Evolutionary conservation across 257 asterid species (phyloP).

Genomic region (Solanum gandarillasii): DNA sequence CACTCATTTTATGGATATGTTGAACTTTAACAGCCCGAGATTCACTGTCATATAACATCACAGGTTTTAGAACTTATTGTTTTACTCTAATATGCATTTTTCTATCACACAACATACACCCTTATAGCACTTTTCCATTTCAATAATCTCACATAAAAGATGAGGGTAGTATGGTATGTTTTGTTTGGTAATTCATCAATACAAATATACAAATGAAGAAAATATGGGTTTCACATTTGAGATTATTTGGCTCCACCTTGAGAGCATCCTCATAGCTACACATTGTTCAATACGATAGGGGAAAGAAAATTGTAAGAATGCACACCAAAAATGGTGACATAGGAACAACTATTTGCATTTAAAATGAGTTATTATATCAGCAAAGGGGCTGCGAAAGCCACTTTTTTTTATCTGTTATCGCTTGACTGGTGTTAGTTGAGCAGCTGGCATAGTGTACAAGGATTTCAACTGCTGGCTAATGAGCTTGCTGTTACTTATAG

Average conservation of each 20-base stretch:
- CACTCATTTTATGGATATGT: neutral
- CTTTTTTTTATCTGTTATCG: neutral
- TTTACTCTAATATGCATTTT: neutral
- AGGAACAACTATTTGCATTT: neutral
- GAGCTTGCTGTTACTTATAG: conserved; percentile 67
- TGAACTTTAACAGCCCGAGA: neutral
- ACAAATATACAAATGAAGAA: neutral
- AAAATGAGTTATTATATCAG: neutral
- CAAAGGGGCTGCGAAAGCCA: neutral
- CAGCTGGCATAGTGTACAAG: conserved; percentile 50
- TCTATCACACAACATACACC: neutral
- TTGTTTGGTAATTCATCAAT: neutral
- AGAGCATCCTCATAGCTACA: neutral
- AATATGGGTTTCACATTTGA: neutral
- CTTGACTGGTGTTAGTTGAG: conserved; percentile 37
- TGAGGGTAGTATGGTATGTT: neutral
- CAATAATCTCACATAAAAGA: neutral
- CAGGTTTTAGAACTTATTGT: neutral
- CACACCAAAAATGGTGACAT: neutral
- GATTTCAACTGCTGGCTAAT: conserved; percentile 87
- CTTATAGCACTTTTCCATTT: neutral
- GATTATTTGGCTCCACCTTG: neutral
- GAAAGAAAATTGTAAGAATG: neutral
- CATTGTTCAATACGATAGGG: neutral
- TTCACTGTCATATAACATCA: neutral